These are phyloP conservation scores for Tympanopsis confertula DNA, from an alignment of 2,329 filamentous ascomycete species.

Conservation along the genomic window DNA sequence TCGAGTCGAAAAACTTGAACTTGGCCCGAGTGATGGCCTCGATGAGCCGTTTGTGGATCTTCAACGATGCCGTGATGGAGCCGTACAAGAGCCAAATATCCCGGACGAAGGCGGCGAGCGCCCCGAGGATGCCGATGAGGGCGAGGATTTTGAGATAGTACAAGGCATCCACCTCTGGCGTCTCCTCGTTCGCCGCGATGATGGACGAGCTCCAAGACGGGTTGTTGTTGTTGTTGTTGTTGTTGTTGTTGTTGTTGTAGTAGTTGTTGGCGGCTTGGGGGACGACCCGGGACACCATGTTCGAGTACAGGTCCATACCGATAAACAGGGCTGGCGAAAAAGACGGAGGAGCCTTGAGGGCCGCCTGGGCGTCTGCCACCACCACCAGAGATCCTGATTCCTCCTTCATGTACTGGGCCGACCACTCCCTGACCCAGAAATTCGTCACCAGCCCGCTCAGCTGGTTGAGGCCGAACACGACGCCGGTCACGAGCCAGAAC, in stretches of 20 bases:
- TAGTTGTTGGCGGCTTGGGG: too few species aligned
- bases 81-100: slow-evolving; percentile 88
- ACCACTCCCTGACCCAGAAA: slow-evolving; percentile 90
- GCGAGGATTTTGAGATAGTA: slow-evolving; percentile 84
- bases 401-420: slow-evolving; percentile 67
- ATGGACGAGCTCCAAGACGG: slow-evolving; percentile 24
- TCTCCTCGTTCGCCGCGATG: slow-evolving; percentile 17
- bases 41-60: slow-evolving; percentile 71
- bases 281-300: too few species aligned
- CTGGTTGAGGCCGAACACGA: slow-evolving; percentile 74
- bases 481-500: slow-evolving; percentile 72
- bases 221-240: slow-evolving; percentile 17
- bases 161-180: slow-evolving; percentile 57
- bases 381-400: too few species aligned
- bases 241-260: slow-evolving; percentile 25
- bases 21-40: slow-evolving; percentile 72
- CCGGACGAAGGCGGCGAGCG: slow-evolving; percentile 68
- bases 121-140: slow-evolving; percentile 64
- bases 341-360: background rate
- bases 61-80: slow-evolving; percentile 76
- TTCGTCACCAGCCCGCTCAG: slow-evolving; percentile 78
- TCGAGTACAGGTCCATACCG: too few species aligned
- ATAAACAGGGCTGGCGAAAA: background rate
- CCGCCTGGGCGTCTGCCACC: too few species aligned
- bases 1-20: slow-evolving; percentile 96